Conservation (phyloP, 2,329 filamentous ascomycete genomes). For the Amylocarpus encephaloides region DNA sequence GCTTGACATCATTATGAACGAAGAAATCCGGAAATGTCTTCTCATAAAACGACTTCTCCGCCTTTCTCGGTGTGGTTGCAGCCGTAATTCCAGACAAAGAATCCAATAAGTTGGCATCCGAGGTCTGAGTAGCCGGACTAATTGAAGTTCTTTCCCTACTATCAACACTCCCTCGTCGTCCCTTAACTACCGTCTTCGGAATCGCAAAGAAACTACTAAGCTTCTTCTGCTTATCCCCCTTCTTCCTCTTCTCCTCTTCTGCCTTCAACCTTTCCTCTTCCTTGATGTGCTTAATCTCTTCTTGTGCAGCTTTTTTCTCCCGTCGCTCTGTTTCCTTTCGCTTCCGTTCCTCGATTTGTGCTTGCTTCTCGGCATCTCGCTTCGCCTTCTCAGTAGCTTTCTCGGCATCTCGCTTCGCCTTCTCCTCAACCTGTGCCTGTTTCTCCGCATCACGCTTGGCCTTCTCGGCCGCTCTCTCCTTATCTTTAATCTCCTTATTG, state of each 20-base stretch:
- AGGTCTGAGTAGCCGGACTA: conserved; percentile 21
- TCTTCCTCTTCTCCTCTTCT: conserved; percentile 40
- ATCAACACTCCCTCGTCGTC: conserved; percentile 19
- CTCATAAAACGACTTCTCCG: conserved; percentile 46
- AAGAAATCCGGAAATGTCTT: conserved; percentile 77
- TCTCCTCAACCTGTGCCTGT: conserved; percentile 29
- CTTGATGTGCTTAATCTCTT: conserved; percentile 33
- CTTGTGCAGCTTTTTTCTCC: conserved; percentile 17
- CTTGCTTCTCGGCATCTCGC: conserved; percentile 32
- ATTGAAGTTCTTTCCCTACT: conserved; percentile 18
- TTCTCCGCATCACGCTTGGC: conserved; percentile 29
- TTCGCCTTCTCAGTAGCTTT: conserved; percentile 25
- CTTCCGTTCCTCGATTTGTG: conserved; percentile 25
- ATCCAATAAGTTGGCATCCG: conserved; percentile 13
- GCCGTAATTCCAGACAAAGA: conserved; percentile 4
- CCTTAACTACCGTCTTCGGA: conserved; percentile 8
- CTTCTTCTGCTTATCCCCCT: conserved; percentile 41
- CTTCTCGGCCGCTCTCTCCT: conserved; percentile 28
- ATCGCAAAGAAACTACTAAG: conserved; percentile 26
- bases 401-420: conserved; percentile 28
- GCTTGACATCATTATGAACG: conserved; percentile 62
- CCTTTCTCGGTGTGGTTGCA: conserved; percentile 26
- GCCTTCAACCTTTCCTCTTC: conserved; percentile 37
- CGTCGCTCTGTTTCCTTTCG: conserved; percentile 31
- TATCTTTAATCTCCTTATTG: conserved; percentile 27